phyloP scores from a whole-genome alignment of 2,329 filamentous ascomycete genomes.

The Ascomycota sp. region DNA sequence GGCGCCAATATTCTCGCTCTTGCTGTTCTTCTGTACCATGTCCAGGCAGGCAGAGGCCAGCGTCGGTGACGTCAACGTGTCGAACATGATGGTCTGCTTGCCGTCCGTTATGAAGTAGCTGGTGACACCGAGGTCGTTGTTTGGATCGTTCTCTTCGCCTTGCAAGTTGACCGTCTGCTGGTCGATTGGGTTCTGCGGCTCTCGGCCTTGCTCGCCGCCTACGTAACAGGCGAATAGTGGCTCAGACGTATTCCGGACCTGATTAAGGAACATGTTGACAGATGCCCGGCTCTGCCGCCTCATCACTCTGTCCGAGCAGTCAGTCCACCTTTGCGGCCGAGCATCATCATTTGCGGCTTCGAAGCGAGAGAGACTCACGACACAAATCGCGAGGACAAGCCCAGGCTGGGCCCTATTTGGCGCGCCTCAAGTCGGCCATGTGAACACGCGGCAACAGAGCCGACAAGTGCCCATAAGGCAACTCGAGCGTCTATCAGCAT shows the following conservation, averaged over 20 bases:
- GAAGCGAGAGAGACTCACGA: background rate
- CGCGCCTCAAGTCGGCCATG: background rate
- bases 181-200: background rate
- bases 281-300: background rate
- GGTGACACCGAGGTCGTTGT: constrained; percentile 1
- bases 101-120: constrained; percentile 1
- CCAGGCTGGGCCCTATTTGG: background rate
- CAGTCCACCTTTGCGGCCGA: too few species aligned
- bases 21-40: background rate
- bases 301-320: background rate
- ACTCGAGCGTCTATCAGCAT: background rate
- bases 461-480: background rate
- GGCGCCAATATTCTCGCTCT: background rate
- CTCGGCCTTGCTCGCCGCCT: background rate
- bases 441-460: background rate
- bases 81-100: constrained; percentile 1
- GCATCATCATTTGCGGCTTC: background rate
- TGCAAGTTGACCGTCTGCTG: background rate
- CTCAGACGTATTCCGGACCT: background rate
- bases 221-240: background rate
- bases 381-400: background rate
- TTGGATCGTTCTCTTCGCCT: background rate
- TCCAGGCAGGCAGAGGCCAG: constrained; percentile 1
- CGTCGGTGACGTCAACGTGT: constrained; percentile 1
- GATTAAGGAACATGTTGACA: constrained; percentile 1